Evolutionary conservation across 2,329 filamentous ascomycete genomes (phyloP), one percentile per base, ranked within the genome.

Genomic region (Beauveria pseudobassiana): DNA sequence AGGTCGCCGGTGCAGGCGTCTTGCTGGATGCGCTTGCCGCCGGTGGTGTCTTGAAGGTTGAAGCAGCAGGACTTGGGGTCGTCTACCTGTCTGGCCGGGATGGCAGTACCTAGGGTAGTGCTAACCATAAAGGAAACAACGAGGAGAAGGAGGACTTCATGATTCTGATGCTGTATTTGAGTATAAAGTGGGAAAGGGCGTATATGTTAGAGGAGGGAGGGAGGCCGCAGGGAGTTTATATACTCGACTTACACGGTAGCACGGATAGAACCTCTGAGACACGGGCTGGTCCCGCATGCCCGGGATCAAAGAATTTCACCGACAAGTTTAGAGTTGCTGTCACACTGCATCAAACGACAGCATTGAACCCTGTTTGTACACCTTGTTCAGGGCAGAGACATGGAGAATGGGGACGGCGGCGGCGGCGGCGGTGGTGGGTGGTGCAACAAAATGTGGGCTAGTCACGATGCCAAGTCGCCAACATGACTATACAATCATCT

Each of bases 21-120:
- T 63, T 75, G 68, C 63, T 70, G 68, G 28, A 72, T 64, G 24
- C 65, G 62, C 16, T 65, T 64, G 22, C 67, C 65, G 26, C 63
- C 65, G 46, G 66, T 59, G 18, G 65, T 61, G 16, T 73, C 70
- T 30, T 67, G 67, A 22, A 74, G 65, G 10, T 67, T 67, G 64
- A 74, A 74, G 65, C 73, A 74, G 63, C 72, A 74, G 34, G 66
- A 57, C 26, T 65, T 64, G 18, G 63, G 68, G 18, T 70, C 69
- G 42, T 54, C 38, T 7, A 65, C 65, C 63, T 54, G 30, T 2
- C 46, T 43, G 30, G 60, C 52, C 38, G 66, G 49, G 34, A 61
- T 52, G 28, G 68, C 56, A 10, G 68, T 70, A 22, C 59, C 53
- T 62, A 59, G 26, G 14, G 24, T 18, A 12, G n/a, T 52, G 38